Base-by-base conservation (phyloP, 1,284 basidiomycete species). In the Cutaneotrichosporon mucoides region DNA sequence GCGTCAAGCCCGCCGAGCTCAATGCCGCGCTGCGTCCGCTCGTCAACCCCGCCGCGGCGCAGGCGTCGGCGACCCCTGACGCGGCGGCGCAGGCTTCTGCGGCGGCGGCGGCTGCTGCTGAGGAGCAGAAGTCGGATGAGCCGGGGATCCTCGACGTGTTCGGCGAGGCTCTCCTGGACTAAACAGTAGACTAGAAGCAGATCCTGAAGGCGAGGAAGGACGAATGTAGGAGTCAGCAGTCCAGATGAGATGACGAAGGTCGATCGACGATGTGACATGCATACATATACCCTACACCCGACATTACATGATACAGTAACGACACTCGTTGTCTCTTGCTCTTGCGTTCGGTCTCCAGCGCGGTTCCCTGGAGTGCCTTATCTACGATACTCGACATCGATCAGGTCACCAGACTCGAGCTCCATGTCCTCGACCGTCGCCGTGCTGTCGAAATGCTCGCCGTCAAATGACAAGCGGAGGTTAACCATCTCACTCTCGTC, bases 161-260 rank as follows among this genome's bases (percentile, higher is more conserved):
- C 8, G 74, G 73, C 16, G 77, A 79, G 66, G 72, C 69, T 4
- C 57, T 79, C 40, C 66, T 79, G 40, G 76, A 79, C 58, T 79
- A 72, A 56, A 24, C 24, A 24, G 24, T 24, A 24, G 24, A 24
- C 24, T 24, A 24, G 24, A 24, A 24, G 24, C 24, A 24, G 24
- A 24, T 24, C 24, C 24, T 24, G 24, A 24, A 24, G 24, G 24
- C 24, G 24, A 24, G 24, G 24, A 24, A 24, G 24, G 24, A 24
- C 24, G 24, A 24, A 24, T 24, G 24, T 24, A 24, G 24, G 24
- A 24, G 24, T 24, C 24, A 24, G 24, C 24, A 24, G 24, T 24
- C 24, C 24, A 24, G 24, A 24, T 24, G 24, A 24, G 24, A 24
- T 24, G 24, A 24, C 24, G 24, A 24, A 24, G 24, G 24, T 24